Conservation (phyloP, 108 stramenopile species). For the Parmales sp. region DNA sequence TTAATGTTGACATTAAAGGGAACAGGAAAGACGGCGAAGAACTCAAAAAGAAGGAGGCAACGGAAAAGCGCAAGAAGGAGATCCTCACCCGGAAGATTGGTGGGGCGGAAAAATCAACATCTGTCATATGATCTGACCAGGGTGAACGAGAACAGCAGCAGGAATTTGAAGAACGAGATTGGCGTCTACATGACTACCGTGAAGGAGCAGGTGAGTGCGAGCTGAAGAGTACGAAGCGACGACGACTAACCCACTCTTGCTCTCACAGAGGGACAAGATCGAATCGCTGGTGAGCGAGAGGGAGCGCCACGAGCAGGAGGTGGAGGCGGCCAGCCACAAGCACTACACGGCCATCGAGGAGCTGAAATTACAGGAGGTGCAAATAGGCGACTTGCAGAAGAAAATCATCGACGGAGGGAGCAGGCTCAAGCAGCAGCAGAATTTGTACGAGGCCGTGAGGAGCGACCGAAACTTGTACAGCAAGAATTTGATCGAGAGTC, state of each 20-base stretch:
- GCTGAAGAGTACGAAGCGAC: no score
- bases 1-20: constrained; percentile 6
- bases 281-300: constrained; percentile 26
- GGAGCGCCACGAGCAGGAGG: constrained; percentile 31
- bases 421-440: constrained; percentile 53
- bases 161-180: constrained; percentile 37
- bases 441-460: constrained; percentile 48
- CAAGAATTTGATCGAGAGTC: constrained; percentile 42
- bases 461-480: constrained; percentile 43
- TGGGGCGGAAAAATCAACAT: constrained; percentile 14
- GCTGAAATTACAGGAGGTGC: constrained; percentile 39
- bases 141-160: constrained; percentile 19
- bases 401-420: constrained; percentile 25
- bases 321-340: constrained; percentile 18
- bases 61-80: constrained; percentile 33
- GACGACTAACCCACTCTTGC: no score
- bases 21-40: constrained; percentile 10
- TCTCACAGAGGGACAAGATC: constrained; percentile 8
- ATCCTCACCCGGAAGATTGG: constrained; percentile 30
- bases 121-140: constrained; percentile 23
- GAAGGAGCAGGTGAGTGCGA: no score
- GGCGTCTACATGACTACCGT: constrained; percentile 18
- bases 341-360: constrained; percentile 36
- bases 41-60: constrained; percentile 22
- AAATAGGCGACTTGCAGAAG: constrained; percentile 39